Base-by-base conservation (phyloP, 2,329 filamentous ascomycete genomes). In the Hymenoscyphus occultus region DNA sequence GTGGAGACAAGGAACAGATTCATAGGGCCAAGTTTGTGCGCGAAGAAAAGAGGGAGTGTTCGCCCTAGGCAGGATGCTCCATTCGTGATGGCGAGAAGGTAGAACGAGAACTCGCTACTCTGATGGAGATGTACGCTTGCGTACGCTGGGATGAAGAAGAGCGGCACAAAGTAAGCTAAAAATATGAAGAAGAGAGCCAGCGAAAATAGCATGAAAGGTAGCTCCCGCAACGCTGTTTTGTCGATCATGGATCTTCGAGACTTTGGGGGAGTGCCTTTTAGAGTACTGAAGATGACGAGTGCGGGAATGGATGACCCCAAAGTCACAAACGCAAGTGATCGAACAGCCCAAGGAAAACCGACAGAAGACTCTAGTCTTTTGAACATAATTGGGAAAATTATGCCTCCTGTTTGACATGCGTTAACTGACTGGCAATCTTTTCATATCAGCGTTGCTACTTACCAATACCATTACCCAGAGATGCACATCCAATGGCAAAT, bases 281-380 rank as follows among this genome's bases (percentile, higher is more conserved):
- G 78, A 22, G 83, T 80, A 64, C 78, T 79, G 16, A 82, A 76
- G 40, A 83, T 78, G 19, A 82, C 70, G 35, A 76, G 76, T 2
- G 76, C 74, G 0, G 79, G 74, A 4, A 79, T 70, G 0, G 80
- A 76, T 0, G 71, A 78, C 0, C 76, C 80, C 1, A 89, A 68
- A 32, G 86, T 84, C 39, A 90, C 80, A 61, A 90, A 83, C 0
- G 82, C 87, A 67, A 89, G 80, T 0, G 83, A 80, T 0, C 87
- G 79, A n/a, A 88, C 81, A 0, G 88, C 87, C 87, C 87, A 90
- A 0, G 80, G 80, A 71, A 89, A 90, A 0, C 88, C 88, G 5
- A 90, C 77, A n/a, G 77, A 78, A 0, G 86, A 84, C 1, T 89
- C 76, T 16, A 90, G 76, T 63, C 85, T 81, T 71, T 82, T 79